Evolutionary conservation across 345 rosid species (phyloP).

Genomic region (Cardamine chenopodiifolia): DNA sequence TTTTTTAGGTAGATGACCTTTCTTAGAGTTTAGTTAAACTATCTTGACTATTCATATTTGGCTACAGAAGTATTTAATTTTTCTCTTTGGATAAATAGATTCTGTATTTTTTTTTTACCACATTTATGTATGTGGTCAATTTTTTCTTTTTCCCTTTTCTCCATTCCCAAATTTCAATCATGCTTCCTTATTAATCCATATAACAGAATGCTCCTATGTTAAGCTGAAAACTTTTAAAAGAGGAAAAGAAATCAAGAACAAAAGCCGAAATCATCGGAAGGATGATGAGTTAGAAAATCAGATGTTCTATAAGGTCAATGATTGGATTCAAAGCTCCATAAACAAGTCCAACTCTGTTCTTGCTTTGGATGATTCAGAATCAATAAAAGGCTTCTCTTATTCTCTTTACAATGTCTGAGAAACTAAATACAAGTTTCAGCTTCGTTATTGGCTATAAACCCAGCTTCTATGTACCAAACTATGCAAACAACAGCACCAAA

Average conservation of each 20-base stretch:
- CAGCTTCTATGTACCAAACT: not conserved
- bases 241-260: not conserved
- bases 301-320: not conserved
- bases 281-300: not conserved
- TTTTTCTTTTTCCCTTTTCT: not conserved
- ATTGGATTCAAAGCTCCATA: not conserved
- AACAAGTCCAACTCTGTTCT: not conserved
- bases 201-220: not conserved
- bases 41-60: not conserved
- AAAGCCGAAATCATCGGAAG: not conserved
- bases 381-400: not conserved
- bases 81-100: conserved; percentile 4
- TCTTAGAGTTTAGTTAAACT: not conserved
- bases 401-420: not conserved
- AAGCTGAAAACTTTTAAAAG: too few relatives aligned
- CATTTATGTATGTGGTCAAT: not conserved
- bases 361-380: not conserved
- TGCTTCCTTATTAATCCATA: not conserved
- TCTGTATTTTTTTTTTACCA: conserved; percentile 10
- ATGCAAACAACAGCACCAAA: conserved; percentile 1
- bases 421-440: not conserved
- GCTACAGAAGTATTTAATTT: not conserved
- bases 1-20: not conserved
- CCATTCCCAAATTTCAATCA: not conserved
- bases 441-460: not conserved